Evolutionary conservation across 768 basidiomycete genomes (phyloP), one percentile per base, ranked within the genome.

Genomic region (Lyophyllum decastes): DNA sequence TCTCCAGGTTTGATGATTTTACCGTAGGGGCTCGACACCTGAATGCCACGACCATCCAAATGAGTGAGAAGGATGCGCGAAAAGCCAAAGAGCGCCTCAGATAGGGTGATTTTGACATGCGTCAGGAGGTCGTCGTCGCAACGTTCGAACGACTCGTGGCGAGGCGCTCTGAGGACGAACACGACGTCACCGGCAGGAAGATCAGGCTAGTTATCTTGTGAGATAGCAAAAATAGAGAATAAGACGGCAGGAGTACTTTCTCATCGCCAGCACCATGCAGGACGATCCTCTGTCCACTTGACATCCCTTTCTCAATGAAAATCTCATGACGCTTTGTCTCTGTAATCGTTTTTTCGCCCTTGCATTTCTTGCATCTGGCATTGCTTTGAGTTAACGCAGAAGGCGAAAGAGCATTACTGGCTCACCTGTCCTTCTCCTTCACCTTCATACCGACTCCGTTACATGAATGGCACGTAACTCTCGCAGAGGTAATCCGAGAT

Each of bases 31-130:
- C 84, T 88, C 0, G 85, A 74, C 12, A 97, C 83, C 35, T 84
- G 85, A 51, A 98, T 80, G n/a, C 94, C 94, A 14, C 94, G 85
- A 10, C 95, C 95, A 67, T 99, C 96, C 27, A 99, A 80, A 70
- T 99, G 96, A 7, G 88, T 91, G 56, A 99, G 76, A 22, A 97
- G 74, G 60, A 98, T 88, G 25, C 96, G 86, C 47, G 88, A 91
- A 76, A 99, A 95, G n/a, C 96, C 96, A 52, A 97, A 82, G 10
- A 98, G 82, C 2, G 95, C 92, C 73, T 99, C 96, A 10, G 95
- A 95, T 26, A 98, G 79, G 0, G 94, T 95, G 55, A 99, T 88
- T 46, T 87, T 86, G 55, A 94, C 84, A 30, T 83, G 86, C 2
- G 92, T 86, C 38, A 91, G 77, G 30, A 99, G 81, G 67, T 95